Conservation (phyloP, 176 grass and related monocot genomes). For the Zoysia pacifica region DNA sequence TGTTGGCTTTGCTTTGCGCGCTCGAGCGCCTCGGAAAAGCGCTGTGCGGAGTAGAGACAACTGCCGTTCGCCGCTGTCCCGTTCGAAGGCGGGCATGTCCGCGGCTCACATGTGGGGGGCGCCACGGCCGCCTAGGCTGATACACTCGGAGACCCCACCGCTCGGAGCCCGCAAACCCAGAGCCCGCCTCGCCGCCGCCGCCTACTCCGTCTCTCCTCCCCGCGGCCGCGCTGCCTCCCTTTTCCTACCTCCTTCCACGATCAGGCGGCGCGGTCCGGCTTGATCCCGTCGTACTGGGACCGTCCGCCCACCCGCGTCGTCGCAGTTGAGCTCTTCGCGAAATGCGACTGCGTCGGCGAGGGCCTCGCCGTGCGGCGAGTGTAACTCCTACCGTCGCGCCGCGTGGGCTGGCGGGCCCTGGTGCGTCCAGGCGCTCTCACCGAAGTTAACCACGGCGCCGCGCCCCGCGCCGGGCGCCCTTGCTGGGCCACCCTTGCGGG, state of each 20-base stretch:
- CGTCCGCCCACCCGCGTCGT: background rate
- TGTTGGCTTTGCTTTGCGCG: background rate
- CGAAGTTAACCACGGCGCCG: background rate
- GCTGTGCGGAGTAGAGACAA: background rate
- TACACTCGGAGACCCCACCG: constrained; percentile 2
- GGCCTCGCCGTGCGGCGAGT: background rate
- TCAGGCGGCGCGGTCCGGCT: background rate
- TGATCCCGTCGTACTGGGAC: background rate
- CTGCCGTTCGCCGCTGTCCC: background rate
- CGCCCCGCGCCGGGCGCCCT: background rate
- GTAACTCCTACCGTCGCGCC: background rate
- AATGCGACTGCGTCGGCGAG: background rate
- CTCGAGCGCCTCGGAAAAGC: background rate
- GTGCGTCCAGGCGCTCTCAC: background rate
- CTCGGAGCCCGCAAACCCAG: background rate
- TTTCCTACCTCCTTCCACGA: background rate
- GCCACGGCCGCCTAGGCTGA: background rate
- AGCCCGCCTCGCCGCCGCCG: constrained; percentile 8
- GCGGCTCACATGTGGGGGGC: constrained; percentile 4
- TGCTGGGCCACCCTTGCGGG: background rate
- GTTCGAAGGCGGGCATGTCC: background rate
- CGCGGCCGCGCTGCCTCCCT: background rate
- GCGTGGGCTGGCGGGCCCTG: background rate
- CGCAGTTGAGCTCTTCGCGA: too few species aligned
- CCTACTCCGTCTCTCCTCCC: background rate